These are phyloP conservation scores for Cantharellus cinnabarinus DNA, from an alignment of 768 basidiomycete genomes.

Conservation along the genomic window DNA sequence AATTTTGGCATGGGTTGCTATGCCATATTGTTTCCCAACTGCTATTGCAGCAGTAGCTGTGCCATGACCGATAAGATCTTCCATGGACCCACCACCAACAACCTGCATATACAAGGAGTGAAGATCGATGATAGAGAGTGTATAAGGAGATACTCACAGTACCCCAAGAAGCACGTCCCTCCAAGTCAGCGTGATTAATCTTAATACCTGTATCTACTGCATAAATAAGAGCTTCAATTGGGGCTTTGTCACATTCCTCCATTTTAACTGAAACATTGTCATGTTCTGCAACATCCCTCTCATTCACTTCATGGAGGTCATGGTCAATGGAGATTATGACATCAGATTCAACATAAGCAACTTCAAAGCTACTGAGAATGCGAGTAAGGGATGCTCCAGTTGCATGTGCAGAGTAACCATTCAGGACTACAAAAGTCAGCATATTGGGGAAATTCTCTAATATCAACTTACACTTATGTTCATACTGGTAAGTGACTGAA, in stretches of 20 bases:
- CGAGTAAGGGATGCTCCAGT: not conserved
- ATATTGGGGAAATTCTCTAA: not conserved
- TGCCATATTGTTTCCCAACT: slow-evolving; percentile 17
- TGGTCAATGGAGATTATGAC: not conserved
- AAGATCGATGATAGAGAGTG: no score
- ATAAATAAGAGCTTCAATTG: slow-evolving; percentile 23
- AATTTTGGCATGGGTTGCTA: slow-evolving; percentile 19
- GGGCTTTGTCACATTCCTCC: slow-evolving; percentile 10
- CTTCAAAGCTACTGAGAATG: not conserved
- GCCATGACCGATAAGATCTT: slow-evolving; percentile 18
- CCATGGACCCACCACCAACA: slow-evolving; percentile 15
- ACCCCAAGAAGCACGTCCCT: slow-evolving; percentile 25
- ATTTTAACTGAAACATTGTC: not conserved
- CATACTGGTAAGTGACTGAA: slow-evolving; percentile 5
- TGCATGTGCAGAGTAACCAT: not conserved
- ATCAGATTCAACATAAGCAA: slow-evolving; percentile 4
- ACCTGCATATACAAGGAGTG: slow-evolving; percentile 4
- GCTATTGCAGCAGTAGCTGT: slow-evolving; percentile 7
- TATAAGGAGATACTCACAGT: not conserved
- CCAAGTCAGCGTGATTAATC: slow-evolving; percentile 17
- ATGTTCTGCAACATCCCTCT: not conserved
- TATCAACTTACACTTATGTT: not conserved
- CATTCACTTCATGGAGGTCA: not conserved
- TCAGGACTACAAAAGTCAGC: slow-evolving; percentile 5
- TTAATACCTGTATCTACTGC: slow-evolving; percentile 16